Percentiles rank a stretch among this genome's conserved stretches.
Conservation (phyloP, 2,329 filamentous ascomycete genomes). For the Scleromitrula shiraiana region DNA sequence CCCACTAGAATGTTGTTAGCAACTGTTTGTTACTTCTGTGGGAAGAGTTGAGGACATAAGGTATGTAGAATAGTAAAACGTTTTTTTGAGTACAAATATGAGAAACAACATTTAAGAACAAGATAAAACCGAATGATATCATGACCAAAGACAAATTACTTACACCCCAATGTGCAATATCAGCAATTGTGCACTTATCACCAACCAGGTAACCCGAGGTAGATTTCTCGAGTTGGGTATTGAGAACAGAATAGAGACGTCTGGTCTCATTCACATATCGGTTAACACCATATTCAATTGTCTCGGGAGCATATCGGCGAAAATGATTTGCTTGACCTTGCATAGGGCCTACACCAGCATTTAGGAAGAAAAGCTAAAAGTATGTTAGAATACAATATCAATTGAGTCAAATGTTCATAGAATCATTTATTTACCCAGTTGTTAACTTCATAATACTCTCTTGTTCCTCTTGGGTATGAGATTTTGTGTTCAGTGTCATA, state of each 20-base stretch:
- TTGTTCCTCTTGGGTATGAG: conserved; percentile 63
- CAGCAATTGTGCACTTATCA: conserved; percentile 64
- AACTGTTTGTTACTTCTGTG: background rate
- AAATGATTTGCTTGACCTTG: conserved; percentile 83
- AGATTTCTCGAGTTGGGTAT: conserved; percentile 57
- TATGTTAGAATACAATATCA: background rate
- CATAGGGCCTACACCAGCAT: conserved; percentile 75
- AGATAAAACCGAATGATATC: no score
- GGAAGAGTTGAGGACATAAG: no score
- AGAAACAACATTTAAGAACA: no score
- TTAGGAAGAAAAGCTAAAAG: conserved; percentile 56
- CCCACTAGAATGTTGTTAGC: conserved; percentile 16
- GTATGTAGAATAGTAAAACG: no score
- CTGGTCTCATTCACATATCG: conserved; percentile 77
- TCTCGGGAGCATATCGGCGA: conserved; percentile 70
- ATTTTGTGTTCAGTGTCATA: conserved; percentile 81
- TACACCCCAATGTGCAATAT: conserved; percentile 50
- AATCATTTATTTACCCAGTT: conserved; percentile 68
- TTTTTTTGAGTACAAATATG: no score
- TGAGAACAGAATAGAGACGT: conserved; percentile 71
- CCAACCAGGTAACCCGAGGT: conserved; percentile 55
- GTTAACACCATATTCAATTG: conserved; percentile 74
- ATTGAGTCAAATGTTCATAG: background rate
- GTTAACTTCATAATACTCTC: conserved; percentile 71
- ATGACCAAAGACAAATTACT: no score